Evolutionary conservation across 1,284 basidiomycete species (phyloP).

Genomic region (Marasmius fiardii): DNA sequence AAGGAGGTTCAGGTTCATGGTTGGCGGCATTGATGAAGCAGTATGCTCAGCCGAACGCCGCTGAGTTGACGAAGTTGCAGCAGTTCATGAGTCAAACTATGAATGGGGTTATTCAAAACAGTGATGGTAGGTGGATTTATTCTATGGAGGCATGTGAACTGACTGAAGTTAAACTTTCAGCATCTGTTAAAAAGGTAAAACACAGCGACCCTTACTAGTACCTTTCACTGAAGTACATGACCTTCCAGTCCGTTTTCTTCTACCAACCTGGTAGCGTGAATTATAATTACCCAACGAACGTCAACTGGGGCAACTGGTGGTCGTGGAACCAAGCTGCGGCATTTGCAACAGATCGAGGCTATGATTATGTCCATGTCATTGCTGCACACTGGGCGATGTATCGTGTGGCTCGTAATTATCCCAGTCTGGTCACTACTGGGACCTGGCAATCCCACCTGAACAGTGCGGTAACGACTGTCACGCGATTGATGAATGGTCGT

Average conservation of each 20-base stretch:
- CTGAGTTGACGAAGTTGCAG: constrained; percentile 52
- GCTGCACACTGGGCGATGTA: constrained; percentile 59
- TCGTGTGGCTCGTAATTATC: constrained; percentile 57
- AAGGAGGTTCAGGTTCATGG: constrained; percentile 58
- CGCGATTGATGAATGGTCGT: constrained; percentile 42
- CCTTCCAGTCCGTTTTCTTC: constrained; percentile 46
- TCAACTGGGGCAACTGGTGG: constrained; percentile 57
- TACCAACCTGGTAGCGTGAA: constrained; percentile 47
- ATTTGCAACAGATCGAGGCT: constrained; percentile 50
- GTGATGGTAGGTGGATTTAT: constrained; percentile 33
- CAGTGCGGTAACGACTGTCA: constrained; percentile 49
- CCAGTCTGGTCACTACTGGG: constrained; percentile 40
- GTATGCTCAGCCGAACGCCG: constrained; percentile 48
- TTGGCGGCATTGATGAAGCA: constrained; percentile 56
- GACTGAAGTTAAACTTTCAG: constrained; percentile 21
- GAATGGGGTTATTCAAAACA: constrained; percentile 51
- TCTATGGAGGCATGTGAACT: not conserved
- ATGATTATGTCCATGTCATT: constrained; percentile 57
- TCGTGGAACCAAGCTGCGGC: constrained; percentile 52
- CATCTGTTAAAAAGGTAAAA: constrained; percentile 49
- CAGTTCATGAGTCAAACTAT: constrained; percentile 44
- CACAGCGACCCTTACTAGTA: not conserved
- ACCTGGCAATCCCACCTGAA: constrained; percentile 58
- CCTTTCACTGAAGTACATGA: not conserved
- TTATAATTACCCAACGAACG: constrained; percentile 47